These are phyloP conservation scores for Elaeagnus macrophylla DNA, from an alignment of 306 rosid genomes.

Conservation along the genomic window DNA sequence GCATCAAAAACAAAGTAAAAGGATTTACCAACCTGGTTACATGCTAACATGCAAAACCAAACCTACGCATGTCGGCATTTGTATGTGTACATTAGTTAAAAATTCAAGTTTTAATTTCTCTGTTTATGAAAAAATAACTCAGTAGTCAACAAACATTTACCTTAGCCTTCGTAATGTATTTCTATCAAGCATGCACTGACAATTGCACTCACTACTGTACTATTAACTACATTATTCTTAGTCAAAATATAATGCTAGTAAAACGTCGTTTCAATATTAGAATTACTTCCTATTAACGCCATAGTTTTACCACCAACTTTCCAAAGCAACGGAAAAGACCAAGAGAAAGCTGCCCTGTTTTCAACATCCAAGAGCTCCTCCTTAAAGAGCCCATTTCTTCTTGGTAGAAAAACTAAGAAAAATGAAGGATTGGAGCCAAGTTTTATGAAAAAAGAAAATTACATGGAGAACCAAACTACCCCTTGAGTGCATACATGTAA, in stretches of 20 bases:
- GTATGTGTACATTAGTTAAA: too few relatives aligned
- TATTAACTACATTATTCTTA: too few relatives aligned
- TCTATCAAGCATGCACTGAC: too few relatives aligned
- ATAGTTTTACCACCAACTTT: not conserved
- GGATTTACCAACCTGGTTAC: too few relatives aligned
- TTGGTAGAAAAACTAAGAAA: not conserved
- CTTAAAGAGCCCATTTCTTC: not conserved
- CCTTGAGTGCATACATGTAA: not conserved
- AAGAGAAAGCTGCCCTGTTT: not conserved
- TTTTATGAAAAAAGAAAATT: not conserved
- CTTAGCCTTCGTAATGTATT: too few relatives aligned
- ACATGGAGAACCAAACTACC: not conserved
- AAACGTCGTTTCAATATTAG: not conserved
- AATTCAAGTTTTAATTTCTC: too few relatives aligned
- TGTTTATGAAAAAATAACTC: too few relatives aligned
- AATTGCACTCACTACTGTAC: too few relatives aligned
- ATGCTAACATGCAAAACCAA: too few relatives aligned
- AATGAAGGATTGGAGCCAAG: not conserved
- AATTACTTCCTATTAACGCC: not conserved
- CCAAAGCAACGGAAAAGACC: not conserved
- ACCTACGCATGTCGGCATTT: too few relatives aligned
- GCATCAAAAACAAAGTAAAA: too few relatives aligned
- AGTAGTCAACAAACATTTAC: too few relatives aligned
- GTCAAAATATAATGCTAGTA: not conserved
- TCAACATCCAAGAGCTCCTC: not conserved